Base-by-base conservation (phyloP, 176 grass and related monocot species). In the Musa schizocarpa region DNA sequence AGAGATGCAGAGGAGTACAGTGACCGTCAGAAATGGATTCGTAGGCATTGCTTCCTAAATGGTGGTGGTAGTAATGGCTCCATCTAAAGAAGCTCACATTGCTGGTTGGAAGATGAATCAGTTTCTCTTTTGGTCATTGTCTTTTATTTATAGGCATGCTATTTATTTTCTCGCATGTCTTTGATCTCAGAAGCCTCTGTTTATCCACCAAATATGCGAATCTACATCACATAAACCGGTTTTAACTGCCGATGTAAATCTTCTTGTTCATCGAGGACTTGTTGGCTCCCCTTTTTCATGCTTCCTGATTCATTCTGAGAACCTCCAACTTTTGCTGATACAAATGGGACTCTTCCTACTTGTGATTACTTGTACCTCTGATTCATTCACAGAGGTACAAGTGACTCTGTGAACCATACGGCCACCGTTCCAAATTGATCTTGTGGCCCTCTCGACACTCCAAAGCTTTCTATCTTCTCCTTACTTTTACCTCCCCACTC, bases 21-120 rank as follows among this genome's bases (percentile, higher is more conserved):
- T 74, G 14, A 74, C n/a, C 56, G 53, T 74, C 53, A 54, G 71
- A 55, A 74, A 74, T 74, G 71, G 20, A 54, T 74, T 69, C 50
- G 67, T 34, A 69, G 71, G 53, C 51, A 74, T 49, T 25, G 71
- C 76, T 69, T 54, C 63, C 65, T 57, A 13, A 68, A 69, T 69
- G 23, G 63, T 78, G 76, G 63, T 69, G 76, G 52, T 57, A 49
- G 65, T 56, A 69, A 78, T 69, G 65, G 51, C 52, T 19, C 65
- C 76, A 50, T 69, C 76, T 78, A 11, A 34, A 56, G 64, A 69
- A 78, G 64, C 65, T 78, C 50, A 78, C 51, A 69, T 69, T 69
- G 63, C 13, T 78, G 52, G 76, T 55, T 78, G 65, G 65, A 69
- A 69, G 19, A 78, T 53, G 14, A 68, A 78, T 26, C 55, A 50